Evolutionary conservation across 768 basidiomycete genomes (phyloP).

Genomic region (Clavulina sp.): DNA sequence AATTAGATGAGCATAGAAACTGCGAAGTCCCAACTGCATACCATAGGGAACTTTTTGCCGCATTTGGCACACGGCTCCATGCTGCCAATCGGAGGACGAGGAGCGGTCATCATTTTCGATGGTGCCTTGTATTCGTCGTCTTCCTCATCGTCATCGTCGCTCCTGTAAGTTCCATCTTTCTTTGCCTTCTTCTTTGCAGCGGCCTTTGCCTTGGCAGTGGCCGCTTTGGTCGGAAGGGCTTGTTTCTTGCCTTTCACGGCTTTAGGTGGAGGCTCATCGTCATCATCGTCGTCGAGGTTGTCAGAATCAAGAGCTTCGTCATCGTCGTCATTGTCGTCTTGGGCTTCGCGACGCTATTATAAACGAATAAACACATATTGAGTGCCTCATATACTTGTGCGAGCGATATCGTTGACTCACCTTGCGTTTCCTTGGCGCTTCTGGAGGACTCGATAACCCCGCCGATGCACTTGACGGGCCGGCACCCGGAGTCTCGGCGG

Average conservation of each 20-base stretch:
- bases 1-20: neutral
- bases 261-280: conserved; percentile 20
- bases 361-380: neutral
- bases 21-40: conserved; percentile 24
- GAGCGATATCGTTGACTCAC: conserved; percentile 14
- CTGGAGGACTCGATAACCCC: conserved; percentile 2
- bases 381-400: neutral
- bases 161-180: conserved; percentile 8
- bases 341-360: conserved; percentile 2
- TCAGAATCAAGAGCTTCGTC: conserved; percentile 48
- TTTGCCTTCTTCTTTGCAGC: conserved; percentile 12
- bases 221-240: conserved; percentile 12
- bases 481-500: conserved; percentile 8
- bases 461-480: conserved; percentile 7
- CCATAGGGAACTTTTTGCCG: conserved; percentile 72
- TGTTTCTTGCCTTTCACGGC: conserved; percentile 36
- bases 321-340: neutral
- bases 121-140: conserved; percentile 48
- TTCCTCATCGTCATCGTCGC: conserved; percentile 14
- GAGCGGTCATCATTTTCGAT: conserved; percentile 21
- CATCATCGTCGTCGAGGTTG: conserved; percentile 45
- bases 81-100: conserved; percentile 55
- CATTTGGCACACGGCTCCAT: conserved; percentile 73
- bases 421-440: conserved; percentile 4
- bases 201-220: conserved; percentile 15